Evolutionary conservation across 1,284 basidiomycete genomes (phyloP).

Genomic region (Irpex sp.): DNA sequence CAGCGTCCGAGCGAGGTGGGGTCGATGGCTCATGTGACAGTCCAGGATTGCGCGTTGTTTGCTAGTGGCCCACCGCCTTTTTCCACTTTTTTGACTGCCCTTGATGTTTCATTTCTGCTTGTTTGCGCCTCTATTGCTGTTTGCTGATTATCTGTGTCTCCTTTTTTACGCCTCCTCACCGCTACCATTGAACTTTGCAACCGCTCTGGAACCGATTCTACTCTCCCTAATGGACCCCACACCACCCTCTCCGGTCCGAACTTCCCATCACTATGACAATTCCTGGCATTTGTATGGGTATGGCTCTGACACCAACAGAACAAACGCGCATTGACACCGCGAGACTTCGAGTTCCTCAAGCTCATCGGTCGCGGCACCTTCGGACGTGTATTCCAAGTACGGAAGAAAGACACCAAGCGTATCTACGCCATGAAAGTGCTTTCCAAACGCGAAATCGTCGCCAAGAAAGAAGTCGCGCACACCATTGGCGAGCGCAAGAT

Average conservation of each 20-base stretch:
- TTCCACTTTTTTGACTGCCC: neutral
- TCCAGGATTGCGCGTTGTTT: neutral
- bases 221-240: neutral
- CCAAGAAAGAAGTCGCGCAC: conserved; percentile 99
- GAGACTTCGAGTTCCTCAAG: conserved; percentile 98
- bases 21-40: conserved; percentile 15
- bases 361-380: conserved; percentile 98
- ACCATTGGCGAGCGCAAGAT: conserved; percentile 99
- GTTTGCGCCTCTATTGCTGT: neutral
- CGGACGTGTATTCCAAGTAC: conserved; percentile 98
- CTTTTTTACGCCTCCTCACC: neutral
- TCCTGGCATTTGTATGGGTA: neutral
- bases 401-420: conserved; percentile 95
- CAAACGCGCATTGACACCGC: conserved; percentile 79
- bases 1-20: too few relatives aligned
- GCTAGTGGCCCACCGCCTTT: neutral
- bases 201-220: neutral
- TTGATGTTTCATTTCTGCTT: neutral
- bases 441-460: conserved; percentile 97
- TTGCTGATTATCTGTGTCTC: neutral
- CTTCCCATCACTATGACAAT: neutral
- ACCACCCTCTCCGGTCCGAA: neutral
- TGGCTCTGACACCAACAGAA: conserved; percentile 27
- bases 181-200: neutral
- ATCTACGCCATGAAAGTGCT: conserved; percentile 99